phyloP scores from a whole-genome alignment of 257 asterid genomes.

The Apocynum venetum region DNA sequence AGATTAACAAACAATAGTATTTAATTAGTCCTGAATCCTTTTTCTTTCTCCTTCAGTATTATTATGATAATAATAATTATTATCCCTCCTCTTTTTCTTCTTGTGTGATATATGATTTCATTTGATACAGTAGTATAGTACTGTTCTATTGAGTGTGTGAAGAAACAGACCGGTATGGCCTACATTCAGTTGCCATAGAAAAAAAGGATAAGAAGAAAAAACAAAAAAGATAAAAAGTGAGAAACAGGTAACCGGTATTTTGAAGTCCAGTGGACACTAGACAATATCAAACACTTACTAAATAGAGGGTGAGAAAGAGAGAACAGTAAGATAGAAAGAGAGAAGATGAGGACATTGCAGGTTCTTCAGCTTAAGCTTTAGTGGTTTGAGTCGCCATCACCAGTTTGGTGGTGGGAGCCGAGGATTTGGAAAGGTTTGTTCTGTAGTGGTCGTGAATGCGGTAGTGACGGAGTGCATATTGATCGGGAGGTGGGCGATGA shows the following conservation, averaged over 20 bases:
- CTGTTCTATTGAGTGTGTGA: slow-evolving; percentile 21
- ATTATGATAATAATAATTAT: neutral
- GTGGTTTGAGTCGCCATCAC: slow-evolving; percentile 24
- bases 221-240: slow-evolving; percentile 19
- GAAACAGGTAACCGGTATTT: slow-evolving; percentile 13
- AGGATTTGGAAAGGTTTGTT: slow-evolving; percentile 18
- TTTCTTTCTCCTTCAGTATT: neutral
- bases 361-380: neutral
- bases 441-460: slow-evolving; percentile 19
- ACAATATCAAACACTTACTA: neutral
- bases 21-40: neutral
- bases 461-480: neutral
- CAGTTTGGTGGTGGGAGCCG: slow-evolving; percentile 15
- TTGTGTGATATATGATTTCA: neutral
- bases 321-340: neutral
- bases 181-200: slow-evolving; percentile 17
- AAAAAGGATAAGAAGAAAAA: slow-evolving; percentile 4
- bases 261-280: slow-evolving; percentile 22
- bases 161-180: slow-evolving; percentile 27
- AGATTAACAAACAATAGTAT: neutral
- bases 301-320: neutral
- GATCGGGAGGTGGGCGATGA: slow-evolving; percentile 37
- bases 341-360: neutral
- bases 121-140: neutral
- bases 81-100: neutral